Evolutionary conservation across 164 flowering plant species (phyloP), one percentile per base, ranked within the genome.

Genomic region (Annona cherimola): DNA sequence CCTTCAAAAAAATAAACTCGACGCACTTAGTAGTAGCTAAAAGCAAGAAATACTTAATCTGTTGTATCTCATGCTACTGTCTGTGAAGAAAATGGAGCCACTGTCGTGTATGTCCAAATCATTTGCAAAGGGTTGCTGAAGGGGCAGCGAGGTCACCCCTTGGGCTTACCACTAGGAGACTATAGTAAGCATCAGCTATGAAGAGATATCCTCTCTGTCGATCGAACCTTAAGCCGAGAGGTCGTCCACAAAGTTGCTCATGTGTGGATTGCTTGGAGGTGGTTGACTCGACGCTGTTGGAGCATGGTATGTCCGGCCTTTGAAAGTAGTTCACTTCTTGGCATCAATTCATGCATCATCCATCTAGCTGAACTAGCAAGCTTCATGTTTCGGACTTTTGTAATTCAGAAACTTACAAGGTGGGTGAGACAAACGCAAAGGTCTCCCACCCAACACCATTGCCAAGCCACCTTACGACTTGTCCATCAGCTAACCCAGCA

Each of bases 21-120:
- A 57, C 14, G 61, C 45, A 39, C 20, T 45, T 26, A 66, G 45
- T 7, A 66, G 66, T 44, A 41, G 55, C 45, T 45, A 55, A 44
- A 19, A 39, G 6, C 67, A 61, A 16, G 16, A 19, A n/a, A 69
- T 4, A 12, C 94, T 89, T 80, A 96, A 80, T 83, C 99, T 86
- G 75, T 93, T 85, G 82, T 96, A 84, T 86, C 90, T 90, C 75
- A 74, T 90, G 88, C 98, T 96, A 41, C 93, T 89, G 71, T 96
- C 99, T 2, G 99, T 96, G 85, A 93, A 96, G 81, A 90, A 93
- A 59, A 96, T 87, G 69, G 98, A 96, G 2, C 99, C 99, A 83
- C 93, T 96, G 2, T 65, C 76, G 68, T 91, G 99, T 63, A 93
- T 86, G 73, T 96, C 99, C 43, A 96, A 87, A 67, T 95, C 99